phyloP scores from a whole-genome alignment of 768 basidiomycete genomes.

The Boletus eberwhitei region DNA sequence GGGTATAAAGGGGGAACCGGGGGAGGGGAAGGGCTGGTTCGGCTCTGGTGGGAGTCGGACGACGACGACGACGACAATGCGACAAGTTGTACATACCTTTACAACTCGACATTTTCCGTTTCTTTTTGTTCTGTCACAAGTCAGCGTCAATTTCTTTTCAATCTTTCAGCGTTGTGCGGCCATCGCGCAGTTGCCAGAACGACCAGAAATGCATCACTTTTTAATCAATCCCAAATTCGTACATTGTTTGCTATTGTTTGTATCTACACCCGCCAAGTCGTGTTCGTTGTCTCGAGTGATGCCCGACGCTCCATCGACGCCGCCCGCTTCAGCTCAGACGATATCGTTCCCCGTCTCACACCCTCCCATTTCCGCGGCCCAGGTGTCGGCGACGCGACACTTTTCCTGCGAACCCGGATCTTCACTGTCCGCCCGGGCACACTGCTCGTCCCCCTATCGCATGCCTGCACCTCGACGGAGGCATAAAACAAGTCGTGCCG shows the following conservation, averaged over 20 bases:
- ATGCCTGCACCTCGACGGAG: constrained; percentile 7
- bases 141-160: neutral
- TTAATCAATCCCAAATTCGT: neutral
- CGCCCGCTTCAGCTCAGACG: constrained; percentile 30
- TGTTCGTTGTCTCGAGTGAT: constrained; percentile 9
- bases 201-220: neutral
- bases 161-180: neutral
- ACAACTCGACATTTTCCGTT: neutral
- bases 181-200: constrained; percentile 16
- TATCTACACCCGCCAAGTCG: constrained; percentile 20
- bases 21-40: constrained; percentile 53
- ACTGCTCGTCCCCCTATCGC: neutral
- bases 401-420: constrained; percentile 14
- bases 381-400: constrained; percentile 24
- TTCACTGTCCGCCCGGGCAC: constrained; percentile 4
- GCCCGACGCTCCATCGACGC: constrained; percentile 26
- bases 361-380: neutral
- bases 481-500: constrained; percentile 30
- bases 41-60: constrained; percentile 32
- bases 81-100: constrained; percentile 2
- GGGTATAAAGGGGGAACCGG: constrained; percentile 64
- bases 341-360: constrained; percentile 23
- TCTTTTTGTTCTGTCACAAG: neutral
- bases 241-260: constrained; percentile 19
- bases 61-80: no score